phyloP scores from a whole-genome alignment of 371 early-diverging fungal species.

The Apophysomyces ossiformis region DNA sequence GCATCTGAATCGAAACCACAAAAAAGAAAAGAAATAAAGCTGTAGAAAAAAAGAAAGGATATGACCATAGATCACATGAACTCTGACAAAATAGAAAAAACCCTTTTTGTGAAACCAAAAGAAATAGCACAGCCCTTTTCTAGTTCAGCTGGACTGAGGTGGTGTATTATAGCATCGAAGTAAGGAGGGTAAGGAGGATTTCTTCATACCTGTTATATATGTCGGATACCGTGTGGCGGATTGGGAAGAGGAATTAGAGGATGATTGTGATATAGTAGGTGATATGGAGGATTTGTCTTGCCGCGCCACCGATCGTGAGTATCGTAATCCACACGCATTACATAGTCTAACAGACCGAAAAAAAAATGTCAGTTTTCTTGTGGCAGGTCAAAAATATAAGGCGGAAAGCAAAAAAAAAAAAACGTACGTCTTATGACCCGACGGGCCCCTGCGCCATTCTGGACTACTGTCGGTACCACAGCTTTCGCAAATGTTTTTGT shows the following conservation, averaged over 20 bases:
- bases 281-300: conserved; percentile 64
- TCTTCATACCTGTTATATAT: neutral
- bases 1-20: neutral
- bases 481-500: conserved; percentile 42
- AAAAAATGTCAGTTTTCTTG: neutral
- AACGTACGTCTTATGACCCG: conserved; percentile 55
- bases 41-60: neutral
- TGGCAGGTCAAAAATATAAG: neutral
- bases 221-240: neutral
- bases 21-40: neutral
- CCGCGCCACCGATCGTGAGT: conserved; percentile 48
- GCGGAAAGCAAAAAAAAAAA: neutral
- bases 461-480: conserved; percentile 53
- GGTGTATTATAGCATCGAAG: neutral
- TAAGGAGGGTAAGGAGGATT: neutral
- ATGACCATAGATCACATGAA: neutral
- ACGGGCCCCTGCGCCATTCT: conserved; percentile 56
- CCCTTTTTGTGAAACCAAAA: neutral
- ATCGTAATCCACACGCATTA: conserved; percentile 55
- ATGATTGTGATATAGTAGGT: neutral
- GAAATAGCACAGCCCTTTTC: neutral
- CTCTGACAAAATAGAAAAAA: too few relatives aligned
- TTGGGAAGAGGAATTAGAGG: neutral
- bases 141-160: neutral
- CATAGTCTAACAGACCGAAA: conserved; percentile 36